A percentile compares a stretch with the other conserved stretches of the same genome.
Evolutionary conservation across 1,284 basidiomycete species (phyloP).

Genomic region (Fomitopsis schrenkii): DNA sequence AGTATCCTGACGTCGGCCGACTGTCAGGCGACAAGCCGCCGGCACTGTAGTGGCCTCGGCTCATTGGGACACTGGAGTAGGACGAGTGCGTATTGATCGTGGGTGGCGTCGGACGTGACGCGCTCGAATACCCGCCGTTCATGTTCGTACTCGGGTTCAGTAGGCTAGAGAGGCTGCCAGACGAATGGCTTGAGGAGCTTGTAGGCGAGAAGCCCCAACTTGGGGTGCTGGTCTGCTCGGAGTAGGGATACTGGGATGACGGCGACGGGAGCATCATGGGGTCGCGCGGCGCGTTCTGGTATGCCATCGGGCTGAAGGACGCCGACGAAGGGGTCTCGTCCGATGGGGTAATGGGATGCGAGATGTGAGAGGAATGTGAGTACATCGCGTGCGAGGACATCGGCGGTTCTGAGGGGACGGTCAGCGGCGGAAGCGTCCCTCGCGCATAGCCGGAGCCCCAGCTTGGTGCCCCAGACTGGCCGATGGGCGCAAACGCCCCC

Average conservation of each 20-base stretch:
- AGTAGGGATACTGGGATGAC: slow-evolving; percentile 55
- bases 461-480: slow-evolving; percentile 46
- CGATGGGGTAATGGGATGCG: slow-evolving; percentile 60
- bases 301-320: slow-evolving; percentile 51
- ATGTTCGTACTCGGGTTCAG: slow-evolving; percentile 68
- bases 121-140: slow-evolving; percentile 45
- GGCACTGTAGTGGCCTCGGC: slow-evolving; percentile 54
- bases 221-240: slow-evolving; percentile 37
- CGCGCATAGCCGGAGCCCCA: slow-evolving; percentile 63
- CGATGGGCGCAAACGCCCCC: slow-evolving; percentile 67
- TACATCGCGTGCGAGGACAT: slow-evolving; percentile 56
- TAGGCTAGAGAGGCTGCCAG: slow-evolving; percentile 69
- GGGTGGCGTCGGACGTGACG: slow-evolving; percentile 30
- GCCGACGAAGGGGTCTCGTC: slow-evolving; percentile 62
- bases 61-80: slow-evolving; percentile 64
- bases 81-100: slow-evolving; percentile 67
- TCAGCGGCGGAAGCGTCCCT: slow-evolving; percentile 72
- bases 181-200: slow-evolving; percentile 55
- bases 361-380: slow-evolving; percentile 46
- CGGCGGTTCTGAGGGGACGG: slow-evolving; percentile 69
- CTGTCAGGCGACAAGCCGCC: slow-evolving; percentile 78
- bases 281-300: slow-evolving; percentile 38
- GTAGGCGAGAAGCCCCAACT: slow-evolving; percentile 58
- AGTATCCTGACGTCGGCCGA: slow-evolving; percentile 78
- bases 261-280: slow-evolving; percentile 40